Base-by-base conservation (phyloP, 106 monocot genomes). In the Apostasia shenzhenica region DNA sequence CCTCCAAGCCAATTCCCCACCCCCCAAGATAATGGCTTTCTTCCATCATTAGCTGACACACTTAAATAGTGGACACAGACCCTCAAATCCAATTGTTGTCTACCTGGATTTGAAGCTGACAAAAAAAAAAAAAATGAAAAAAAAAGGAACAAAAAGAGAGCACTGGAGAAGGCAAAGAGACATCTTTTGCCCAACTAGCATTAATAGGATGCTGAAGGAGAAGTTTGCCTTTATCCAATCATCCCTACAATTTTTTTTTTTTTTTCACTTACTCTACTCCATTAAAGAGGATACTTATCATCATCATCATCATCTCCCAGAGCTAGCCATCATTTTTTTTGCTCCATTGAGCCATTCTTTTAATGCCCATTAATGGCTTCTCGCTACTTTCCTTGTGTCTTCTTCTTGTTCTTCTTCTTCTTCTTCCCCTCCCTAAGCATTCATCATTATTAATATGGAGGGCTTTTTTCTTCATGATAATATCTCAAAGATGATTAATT, bases 31-130 rank as follows among this genome's bases (percentile, higher is more conserved):
- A 8, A 41, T 39, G 40, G 40, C 39, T 40, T 8, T 41, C 41
- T 9, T 59, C 59, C 59, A 59, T 59, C 59, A 59, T 59, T 7
- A 59, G 59, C 59, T 59, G 12, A 59, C 41, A 41, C 7, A 41
- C 57, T 8, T 5, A 59, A 39, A 8, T 26, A 26, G 26, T 26
- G 7, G 8, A 41, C 26, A 41, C 7, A 41, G 59, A 59, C 59
- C 59, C 59, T 6, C 59, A 40, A 59, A 41, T 41, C 39, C 59
- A 59, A 39, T 59, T 5, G 59, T 39, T 39, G 40, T 9, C 39
- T 59, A 0, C 0, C 7, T 41, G 40, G 41, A 41, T 59, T 2
- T 59, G 59, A 41, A 59, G 37, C 59, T 59, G 59, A 59, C 59
- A 59, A 37, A 59, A 1, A 8, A 50, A 59, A 8, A 59, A 37